Evolutionary conservation across 176 grass and related monocot genomes (phyloP), one percentile per base, ranked within the genome.

Genomic region (Phoenix roebelenii): DNA sequence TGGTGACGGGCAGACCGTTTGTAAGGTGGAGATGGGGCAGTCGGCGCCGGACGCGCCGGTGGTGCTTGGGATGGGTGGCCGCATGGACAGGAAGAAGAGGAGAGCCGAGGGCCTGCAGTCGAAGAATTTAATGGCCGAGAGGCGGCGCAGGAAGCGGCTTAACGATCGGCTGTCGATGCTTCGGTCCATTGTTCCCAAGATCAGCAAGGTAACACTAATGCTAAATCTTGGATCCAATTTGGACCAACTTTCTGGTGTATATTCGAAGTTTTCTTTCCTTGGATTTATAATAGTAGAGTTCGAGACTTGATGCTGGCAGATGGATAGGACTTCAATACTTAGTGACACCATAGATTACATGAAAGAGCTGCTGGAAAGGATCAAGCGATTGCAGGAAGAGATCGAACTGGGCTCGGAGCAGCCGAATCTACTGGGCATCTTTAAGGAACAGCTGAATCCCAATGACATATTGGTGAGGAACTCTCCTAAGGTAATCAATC

Each of bases 101-200:
- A 44, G 35, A 44, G 73, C 89, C 28, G 88, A 98, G 66, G 93
- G 94, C 6, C 80, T 86, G 94, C 94, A 84, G 24, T 98, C 94
- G 25, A 98, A 98, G 80, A 98, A 98, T 71, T 76, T 98, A 20
- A 98, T 98, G 94, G 94, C 94, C 4, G 94, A 98, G 94, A 77
- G 94, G 51, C 88, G 94, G 35, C 81, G 94, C 23, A 81, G 94
- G 50, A 98, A 98, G 75, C 76, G 94, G 52, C 94, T 98, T 56
- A 98, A 98, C 66, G 94, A 98, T 71, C 84, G 94, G 29, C 94
- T 98, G 56, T 98, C 94, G 28, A 98, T 98, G 94, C 88, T 98
- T 22, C 74, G 94, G 65, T 98, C 94, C 73, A 79, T 98, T 23
- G 94, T 98, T 59, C 94, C 94, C 55, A 98, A 93, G 79, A 98